Base-by-base conservation (phyloP, 1,284 basidiomycete species). In the Cutaneotrichosporon curvatum region DNA sequence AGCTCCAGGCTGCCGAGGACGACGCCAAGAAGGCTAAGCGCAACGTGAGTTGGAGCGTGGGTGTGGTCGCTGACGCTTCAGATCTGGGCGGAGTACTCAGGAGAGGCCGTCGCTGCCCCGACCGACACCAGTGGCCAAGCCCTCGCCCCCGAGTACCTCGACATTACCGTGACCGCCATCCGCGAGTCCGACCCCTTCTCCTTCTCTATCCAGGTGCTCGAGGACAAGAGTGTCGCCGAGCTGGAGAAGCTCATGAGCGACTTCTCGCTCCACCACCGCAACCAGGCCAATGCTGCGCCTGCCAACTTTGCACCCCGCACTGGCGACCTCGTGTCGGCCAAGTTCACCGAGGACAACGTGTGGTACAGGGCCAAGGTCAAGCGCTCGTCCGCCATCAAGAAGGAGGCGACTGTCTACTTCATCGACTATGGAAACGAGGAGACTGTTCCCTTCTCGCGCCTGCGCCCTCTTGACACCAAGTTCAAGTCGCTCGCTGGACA, bases 331-430 rank as follows among this genome's bases (percentile, higher is more conserved):
- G 87, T 97, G 16, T 88, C 88, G 19, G 91, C 76, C 47, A 73
- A 74, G 52, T 77, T 76, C 60, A 68, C 59, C 36, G 72, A 72
- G 46, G 90, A 95, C 69, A 84, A 87, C 20, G 79, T 83, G 50
- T 96, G 91, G 91, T 96, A 95, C 71, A 85, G 91, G 47, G 91
- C 91, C 35, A 85, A 82, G 73, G 83, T 95, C 54, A 83, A 84
- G 51, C 80, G 85, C 31, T 75, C 81, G 20, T 91, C 85, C 30
- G 80, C 83, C 4, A 63, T 87, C 41, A 92, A 90, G 74, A 89
- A 85, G 63, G 72, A 72, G 45, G 73, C 72, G 6, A 61, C 68
- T 23, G 56, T 75, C 8, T 60, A 63, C 21, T 72, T 74, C 35
- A 70, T 74, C 52, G 73, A 74, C 51, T 74, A 74, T 60, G 89